phyloP scores from a whole-genome alignment of 139 green algal genomes.

The Closterium sp. region DNA sequence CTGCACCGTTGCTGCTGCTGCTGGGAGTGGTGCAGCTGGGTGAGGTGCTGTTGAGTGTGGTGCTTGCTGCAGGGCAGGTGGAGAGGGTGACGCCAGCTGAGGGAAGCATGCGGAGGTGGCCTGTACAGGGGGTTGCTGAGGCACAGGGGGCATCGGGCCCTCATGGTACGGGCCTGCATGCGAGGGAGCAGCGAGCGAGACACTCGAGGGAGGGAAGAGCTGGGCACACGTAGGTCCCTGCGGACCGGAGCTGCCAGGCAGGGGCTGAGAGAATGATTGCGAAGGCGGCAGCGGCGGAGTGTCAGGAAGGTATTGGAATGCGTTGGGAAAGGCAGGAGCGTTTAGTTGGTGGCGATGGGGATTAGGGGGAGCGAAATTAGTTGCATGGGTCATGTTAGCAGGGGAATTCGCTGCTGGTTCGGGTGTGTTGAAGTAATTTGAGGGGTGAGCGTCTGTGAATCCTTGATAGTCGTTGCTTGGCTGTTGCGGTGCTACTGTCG shows the following conservation, averaged over 20 bases:
- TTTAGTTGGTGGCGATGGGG: neutral
- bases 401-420: neutral
- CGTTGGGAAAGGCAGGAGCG: neutral
- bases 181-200: neutral
- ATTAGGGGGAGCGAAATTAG: neutral
- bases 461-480: neutral
- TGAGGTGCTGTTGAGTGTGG: neutral
- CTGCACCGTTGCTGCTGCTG: neutral
- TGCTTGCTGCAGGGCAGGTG: neutral
- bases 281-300: neutral
- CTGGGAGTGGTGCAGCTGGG: neutral
- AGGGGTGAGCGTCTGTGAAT: neutral
- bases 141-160: neutral
- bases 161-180: neutral
- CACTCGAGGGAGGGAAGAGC: neutral
- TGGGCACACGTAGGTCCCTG: neutral
- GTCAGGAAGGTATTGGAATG: neutral
- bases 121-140: neutral
- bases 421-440: neutral
- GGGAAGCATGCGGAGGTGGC: neutral
- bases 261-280: neutral
- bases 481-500: neutral
- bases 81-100: neutral
- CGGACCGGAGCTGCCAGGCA: neutral
- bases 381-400: neutral